Percentiles rank a stretch among this genome's conserved stretches.
These are phyloP conservation scores for Clavariopsis aquatica DNA, from an alignment of 495 filamentous ascomycete genomes.

Conservation along the genomic window DNA sequence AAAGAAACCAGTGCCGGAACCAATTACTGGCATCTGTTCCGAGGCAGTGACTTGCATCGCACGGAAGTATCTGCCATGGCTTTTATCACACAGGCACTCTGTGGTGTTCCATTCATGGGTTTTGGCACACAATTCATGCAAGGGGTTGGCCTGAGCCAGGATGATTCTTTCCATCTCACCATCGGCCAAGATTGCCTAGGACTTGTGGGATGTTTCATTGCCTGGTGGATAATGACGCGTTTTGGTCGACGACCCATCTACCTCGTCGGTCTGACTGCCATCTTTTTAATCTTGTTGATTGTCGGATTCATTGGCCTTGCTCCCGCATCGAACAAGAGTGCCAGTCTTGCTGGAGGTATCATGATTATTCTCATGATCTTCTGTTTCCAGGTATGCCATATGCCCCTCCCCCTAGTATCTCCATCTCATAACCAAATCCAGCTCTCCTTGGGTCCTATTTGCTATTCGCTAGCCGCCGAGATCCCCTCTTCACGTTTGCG, in stretches of 20 bases:
- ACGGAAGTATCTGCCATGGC: conserved; percentile 72
- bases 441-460: conserved; percentile 75
- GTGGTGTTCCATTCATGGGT: conserved; percentile 60
- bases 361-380: conserved; percentile 72
- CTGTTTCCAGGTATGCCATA: conserved; percentile 70
- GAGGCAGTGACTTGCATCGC: conserved; percentile 67
- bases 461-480: conserved; percentile 74
- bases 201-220: conserved; percentile 67
- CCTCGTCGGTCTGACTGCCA: conserved; percentile 64
- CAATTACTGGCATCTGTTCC: conserved; percentile 69
- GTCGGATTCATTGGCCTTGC: conserved; percentile 74
- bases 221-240: conserved; percentile 71
- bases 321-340: conserved; percentile 54
- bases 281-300: conserved; percentile 65
- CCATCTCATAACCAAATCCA: too few relatives aligned
- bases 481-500: conserved; percentile 70
- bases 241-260: conserved; percentile 71
- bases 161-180: conserved; percentile 65
- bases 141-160: conserved; percentile 63
- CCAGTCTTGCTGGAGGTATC: conserved; percentile 63
- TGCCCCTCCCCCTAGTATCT: too few relatives aligned
- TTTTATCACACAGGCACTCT: conserved; percentile 78
- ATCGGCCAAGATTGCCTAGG: conserved; percentile 73
- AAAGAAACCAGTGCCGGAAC: conserved; percentile 11
- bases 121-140: conserved; percentile 77